Percentiles rank a stretch among this genome's conserved stretches.
These are phyloP conservation scores for Lentinula sp. DNA, from an alignment of 768 basidiomycete genomes.

Conservation along the genomic window DNA sequence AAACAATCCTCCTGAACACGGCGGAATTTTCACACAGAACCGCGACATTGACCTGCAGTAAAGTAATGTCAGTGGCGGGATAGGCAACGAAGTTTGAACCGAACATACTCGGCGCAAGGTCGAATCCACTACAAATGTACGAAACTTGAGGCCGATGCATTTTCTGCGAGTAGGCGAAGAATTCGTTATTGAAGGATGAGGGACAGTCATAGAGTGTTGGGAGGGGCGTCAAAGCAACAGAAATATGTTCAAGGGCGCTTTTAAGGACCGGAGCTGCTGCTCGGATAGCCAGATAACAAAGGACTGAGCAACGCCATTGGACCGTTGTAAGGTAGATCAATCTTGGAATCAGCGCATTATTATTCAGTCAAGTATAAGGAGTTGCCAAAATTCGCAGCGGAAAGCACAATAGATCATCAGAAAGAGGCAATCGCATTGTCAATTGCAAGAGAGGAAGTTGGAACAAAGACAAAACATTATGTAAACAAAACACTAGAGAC, in stretches of 20 bases:
- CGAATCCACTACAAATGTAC: conserved; percentile 1
- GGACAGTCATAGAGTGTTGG: neutral
- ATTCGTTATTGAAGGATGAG: neutral
- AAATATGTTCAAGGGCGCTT: neutral
- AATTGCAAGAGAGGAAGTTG: no score
- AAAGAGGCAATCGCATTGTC: no score
- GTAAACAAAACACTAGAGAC: no score
- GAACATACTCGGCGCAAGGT: neutral
- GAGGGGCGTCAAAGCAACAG: neutral
- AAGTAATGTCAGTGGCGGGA: neutral
- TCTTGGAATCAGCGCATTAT: neutral
- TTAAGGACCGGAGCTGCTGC: neutral
- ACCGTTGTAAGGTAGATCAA: neutral
- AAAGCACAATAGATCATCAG: neutral
- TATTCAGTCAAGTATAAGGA: neutral
- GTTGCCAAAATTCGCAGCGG: neutral
- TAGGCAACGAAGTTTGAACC: neutral
- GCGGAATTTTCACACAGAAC: neutral
- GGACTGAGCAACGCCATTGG: neutral
- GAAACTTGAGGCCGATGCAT: neutral
- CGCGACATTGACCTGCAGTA: neutral
- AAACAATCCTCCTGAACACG: neutral
- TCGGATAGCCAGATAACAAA: neutral
- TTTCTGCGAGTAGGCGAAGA: neutral
- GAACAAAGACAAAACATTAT: no score